Evolutionary conservation across 371 early-diverging fungal genomes (phyloP).

Genomic region (Mortierella sp.): DNA sequence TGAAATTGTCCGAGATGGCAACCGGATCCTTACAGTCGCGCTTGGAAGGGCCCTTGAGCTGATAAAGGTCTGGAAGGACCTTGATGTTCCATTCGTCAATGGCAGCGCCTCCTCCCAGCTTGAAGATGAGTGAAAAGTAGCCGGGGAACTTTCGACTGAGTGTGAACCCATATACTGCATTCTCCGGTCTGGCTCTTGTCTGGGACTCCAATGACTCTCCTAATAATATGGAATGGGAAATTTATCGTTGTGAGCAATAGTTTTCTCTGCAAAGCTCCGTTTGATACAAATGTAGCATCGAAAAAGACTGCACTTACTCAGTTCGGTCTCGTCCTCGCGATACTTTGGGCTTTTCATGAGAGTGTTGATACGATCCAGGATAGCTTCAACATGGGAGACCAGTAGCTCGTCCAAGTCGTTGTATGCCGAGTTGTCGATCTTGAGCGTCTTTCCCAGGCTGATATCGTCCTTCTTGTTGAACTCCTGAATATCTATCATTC

Average conservation of each 20-base stretch:
- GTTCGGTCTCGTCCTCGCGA: slow-evolving; percentile 37
- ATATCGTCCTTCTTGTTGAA: slow-evolving; percentile 77
- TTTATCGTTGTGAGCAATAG: background rate
- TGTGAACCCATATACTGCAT: slow-evolving; percentile 23
- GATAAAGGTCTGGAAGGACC: slow-evolving; percentile 11
- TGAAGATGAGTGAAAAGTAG: slow-evolving; percentile 21
- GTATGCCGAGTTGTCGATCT: slow-evolving; percentile 74
- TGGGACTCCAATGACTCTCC: background rate
- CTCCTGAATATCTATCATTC: slow-evolving; percentile 77
- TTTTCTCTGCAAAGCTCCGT: background rate
- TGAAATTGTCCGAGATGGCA: slow-evolving; percentile 19
- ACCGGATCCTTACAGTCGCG: slow-evolving; percentile 12
- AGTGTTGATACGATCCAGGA: slow-evolving; percentile 75
- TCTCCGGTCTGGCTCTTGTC: slow-evolving; percentile 10
- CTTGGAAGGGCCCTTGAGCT: slow-evolving; percentile 17
- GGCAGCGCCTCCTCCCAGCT: slow-evolving; percentile 16
- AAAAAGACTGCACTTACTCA: slow-evolving; percentile 31
- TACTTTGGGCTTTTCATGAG: slow-evolving; percentile 77
- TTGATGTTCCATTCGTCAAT: slow-evolving; percentile 26
- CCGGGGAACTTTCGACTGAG: slow-evolving; percentile 18
- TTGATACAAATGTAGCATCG: too few species aligned
- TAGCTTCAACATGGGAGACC: slow-evolving; percentile 89
- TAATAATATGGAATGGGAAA: background rate
- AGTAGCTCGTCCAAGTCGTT: slow-evolving; percentile 93
- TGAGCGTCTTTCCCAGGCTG: slow-evolving; percentile 68